Percentiles rank a stretch among this genome's conserved stretches.
These are phyloP conservation scores for Boletellus ananiceps DNA, from an alignment of 768 basidiomycete species.

Conservation along the genomic window DNA sequence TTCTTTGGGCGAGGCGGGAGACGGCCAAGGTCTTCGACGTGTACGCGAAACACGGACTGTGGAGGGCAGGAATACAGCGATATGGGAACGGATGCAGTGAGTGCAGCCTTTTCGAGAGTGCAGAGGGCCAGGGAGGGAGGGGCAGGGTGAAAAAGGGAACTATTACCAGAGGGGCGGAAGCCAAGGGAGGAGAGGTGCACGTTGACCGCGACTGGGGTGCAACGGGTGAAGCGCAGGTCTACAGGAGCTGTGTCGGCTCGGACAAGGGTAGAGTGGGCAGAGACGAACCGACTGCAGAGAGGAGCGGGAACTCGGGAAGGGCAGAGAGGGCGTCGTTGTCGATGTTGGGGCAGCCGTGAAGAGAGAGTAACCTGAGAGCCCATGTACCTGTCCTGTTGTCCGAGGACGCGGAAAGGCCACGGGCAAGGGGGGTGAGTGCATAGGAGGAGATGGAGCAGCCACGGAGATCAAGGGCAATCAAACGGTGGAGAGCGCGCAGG, in stretches of 20 bases:
- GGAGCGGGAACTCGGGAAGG: slow-evolving; percentile 49
- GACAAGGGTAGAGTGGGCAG: not conserved
- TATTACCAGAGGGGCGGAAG: slow-evolving; percentile 27
- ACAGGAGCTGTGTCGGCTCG: not conserved
- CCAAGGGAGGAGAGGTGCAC: slow-evolving; percentile 16
- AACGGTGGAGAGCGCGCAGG: slow-evolving; percentile 48
- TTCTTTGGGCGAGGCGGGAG: slow-evolving; percentile 3
- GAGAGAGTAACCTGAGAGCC: slow-evolving; percentile 53
- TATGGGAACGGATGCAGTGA: slow-evolving; percentile 9
- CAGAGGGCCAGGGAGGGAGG: slow-evolving; percentile 36
- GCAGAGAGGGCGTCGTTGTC: slow-evolving; percentile 39
- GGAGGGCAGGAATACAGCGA: slow-evolving; percentile 27
- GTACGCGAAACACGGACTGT: slow-evolving; percentile 27
- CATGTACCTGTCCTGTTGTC: slow-evolving; percentile 43
- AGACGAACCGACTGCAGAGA: slow-evolving; percentile 56
- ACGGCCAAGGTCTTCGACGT: slow-evolving; percentile 17
- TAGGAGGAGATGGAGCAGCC: slow-evolving; percentile 46
- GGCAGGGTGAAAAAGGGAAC: slow-evolving; percentile 40
- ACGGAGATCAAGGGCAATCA: slow-evolving; percentile 64
- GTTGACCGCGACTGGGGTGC: slow-evolving; percentile 25
- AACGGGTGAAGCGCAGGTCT: slow-evolving; percentile 52
- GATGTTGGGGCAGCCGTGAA: slow-evolving; percentile 51
- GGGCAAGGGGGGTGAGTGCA: slow-evolving; percentile 50
- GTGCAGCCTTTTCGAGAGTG: slow-evolving; percentile 22
- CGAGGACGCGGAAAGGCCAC: slow-evolving; percentile 36